These are phyloP conservation scores for Fusarium concolor DNA, from an alignment of 2,329 filamentous ascomycete genomes.

Conservation along the genomic window DNA sequence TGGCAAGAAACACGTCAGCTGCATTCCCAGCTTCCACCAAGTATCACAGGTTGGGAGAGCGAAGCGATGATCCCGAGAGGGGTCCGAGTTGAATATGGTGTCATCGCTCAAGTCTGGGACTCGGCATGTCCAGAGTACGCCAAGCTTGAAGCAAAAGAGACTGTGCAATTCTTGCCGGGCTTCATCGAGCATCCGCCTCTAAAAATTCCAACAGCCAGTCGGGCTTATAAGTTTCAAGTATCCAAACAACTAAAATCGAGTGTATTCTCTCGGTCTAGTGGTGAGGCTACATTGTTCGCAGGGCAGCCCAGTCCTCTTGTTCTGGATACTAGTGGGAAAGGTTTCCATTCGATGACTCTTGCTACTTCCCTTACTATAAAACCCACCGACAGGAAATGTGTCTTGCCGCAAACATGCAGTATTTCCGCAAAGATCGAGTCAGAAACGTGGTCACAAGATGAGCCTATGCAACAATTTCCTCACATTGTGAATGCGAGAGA, in stretches of 20 bases:
- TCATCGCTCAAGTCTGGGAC: slow-evolving; percentile 23
- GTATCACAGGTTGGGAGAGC: slow-evolving; percentile 4
- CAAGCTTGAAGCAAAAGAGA: slow-evolving; percentile 17
- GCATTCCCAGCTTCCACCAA: slow-evolving; percentile 13
- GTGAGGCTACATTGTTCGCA: background rate
- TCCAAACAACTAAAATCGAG: slow-evolving; percentile 15
- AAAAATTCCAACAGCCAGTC: background rate
- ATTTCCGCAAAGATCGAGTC: slow-evolving; percentile 21
- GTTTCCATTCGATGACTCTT: background rate
- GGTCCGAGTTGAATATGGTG: slow-evolving; percentile 5
- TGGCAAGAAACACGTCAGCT: slow-evolving; percentile 20
- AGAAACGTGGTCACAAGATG: slow-evolving; percentile 17
- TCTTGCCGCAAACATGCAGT: background rate
- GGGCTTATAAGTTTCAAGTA: slow-evolving; percentile 2
- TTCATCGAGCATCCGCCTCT: background rate
- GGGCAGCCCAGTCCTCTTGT: background rate
- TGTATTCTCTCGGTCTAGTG: slow-evolving; percentile 10
- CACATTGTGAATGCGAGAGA: slow-evolving; percentile 2
- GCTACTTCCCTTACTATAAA: background rate
- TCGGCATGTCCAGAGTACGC: slow-evolving; percentile 10
- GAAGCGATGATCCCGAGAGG: slow-evolving; percentile 15
- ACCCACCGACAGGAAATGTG: background rate
- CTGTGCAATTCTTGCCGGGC: slow-evolving; percentile 14
- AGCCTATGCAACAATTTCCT: slow-evolving; percentile 20
- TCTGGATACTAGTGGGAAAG: background rate